A percentile compares a stretch with the other conserved stretches of the same genome.
Conservation (phyloP, 306 rosid genomes). For the Sindora glabra region DNA sequence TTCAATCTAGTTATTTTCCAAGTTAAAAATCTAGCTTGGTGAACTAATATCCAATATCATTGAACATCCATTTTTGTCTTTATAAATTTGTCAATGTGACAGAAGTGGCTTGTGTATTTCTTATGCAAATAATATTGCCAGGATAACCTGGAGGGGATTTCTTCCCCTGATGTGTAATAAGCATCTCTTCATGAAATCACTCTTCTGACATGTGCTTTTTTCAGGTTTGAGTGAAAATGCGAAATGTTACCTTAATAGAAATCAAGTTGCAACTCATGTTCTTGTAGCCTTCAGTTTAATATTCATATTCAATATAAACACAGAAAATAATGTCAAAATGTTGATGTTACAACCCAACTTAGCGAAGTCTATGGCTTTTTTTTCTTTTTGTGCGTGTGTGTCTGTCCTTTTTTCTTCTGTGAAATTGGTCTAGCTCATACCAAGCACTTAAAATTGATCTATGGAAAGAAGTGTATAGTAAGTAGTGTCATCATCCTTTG, state of each 20-base stretch:
- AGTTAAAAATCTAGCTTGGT: not conserved
- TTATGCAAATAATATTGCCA: constrained; percentile 6
- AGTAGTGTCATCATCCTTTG: not conserved
- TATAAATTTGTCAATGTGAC: not conserved
- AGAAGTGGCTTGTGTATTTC: not conserved
- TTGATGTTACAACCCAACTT: not conserved
- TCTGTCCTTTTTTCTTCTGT: not conserved
- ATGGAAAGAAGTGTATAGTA: not conserved
- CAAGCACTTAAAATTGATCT: not conserved
- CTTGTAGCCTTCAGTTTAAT: not conserved
- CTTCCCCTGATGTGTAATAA: constrained; percentile 10
- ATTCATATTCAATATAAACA: not conserved
- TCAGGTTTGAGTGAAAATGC: not conserved
- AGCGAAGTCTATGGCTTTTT: constrained; percentile 7
- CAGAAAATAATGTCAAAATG: not conserved
- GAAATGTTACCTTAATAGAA: not conserved
- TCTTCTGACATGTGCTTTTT: not conserved
- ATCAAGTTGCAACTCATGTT: not conserved
- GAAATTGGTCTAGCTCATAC: constrained; percentile 4
- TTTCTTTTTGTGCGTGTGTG: not conserved
- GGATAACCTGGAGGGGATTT: not conserved
- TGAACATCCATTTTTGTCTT: not conserved
- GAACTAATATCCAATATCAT: constrained; percentile 2
- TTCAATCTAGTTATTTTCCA: not conserved
- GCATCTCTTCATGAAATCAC: not conserved